Conservation (phyloP, 208 protist genomes). For the Porcisia hertigi region DNA sequence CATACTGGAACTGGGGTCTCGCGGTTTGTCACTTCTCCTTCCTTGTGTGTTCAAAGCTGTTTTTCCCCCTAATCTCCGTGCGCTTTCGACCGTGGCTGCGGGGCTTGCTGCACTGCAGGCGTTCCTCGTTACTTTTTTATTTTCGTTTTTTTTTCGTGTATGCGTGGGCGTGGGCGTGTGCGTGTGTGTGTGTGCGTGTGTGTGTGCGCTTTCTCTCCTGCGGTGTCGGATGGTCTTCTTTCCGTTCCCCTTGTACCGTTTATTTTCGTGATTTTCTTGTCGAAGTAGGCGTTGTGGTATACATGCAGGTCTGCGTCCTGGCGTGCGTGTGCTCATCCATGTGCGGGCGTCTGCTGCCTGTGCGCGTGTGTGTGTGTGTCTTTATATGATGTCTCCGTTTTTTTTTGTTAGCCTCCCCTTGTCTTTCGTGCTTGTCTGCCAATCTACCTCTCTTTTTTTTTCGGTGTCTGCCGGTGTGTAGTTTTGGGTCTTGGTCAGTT, state of each 20-base stretch:
- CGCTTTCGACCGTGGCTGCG: neutral
- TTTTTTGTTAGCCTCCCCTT: slow-evolving; percentile 1
- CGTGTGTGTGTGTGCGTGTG: slow-evolving; percentile 2
- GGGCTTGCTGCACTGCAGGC: neutral
- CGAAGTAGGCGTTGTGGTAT: slow-evolving; percentile 4
- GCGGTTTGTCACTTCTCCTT: neutral
- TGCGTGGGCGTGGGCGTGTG: neutral
- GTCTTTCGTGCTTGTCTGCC: neutral
- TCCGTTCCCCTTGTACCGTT: slow-evolving; percentile 4
- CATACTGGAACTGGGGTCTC: neutral
- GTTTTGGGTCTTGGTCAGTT: neutral
- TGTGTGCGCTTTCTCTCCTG: neutral
- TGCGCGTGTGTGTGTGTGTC: slow-evolving; percentile 1
- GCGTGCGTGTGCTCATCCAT: slow-evolving; percentile 10
- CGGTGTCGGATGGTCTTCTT: neutral
- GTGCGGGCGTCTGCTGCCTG: slow-evolving; percentile 12
- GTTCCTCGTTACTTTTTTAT: slow-evolving; percentile 11
- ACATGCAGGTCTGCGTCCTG: slow-evolving; percentile 6
- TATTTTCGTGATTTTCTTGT: slow-evolving; percentile 2
- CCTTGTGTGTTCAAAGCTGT: neutral
- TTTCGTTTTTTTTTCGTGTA: neutral
- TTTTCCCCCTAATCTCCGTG: neutral
- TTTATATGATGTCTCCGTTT: slow-evolving; percentile 8
- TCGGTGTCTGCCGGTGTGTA: neutral
- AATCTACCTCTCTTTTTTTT: neutral